Conservation (phyloP, 805 yeast genomes). For the Huiozyma sinensis region DNA sequence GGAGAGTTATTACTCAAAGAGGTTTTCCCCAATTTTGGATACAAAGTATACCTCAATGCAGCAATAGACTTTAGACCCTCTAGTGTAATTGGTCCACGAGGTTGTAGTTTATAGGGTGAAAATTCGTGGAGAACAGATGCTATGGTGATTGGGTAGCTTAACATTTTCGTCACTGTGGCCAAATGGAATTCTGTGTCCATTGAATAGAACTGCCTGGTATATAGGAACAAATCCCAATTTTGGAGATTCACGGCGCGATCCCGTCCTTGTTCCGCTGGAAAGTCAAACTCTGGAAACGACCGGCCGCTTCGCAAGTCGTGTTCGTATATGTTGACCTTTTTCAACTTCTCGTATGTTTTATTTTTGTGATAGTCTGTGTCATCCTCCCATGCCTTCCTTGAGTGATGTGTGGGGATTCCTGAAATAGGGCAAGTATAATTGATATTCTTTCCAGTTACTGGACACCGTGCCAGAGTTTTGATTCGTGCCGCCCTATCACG, state of each 20-base stretch:
- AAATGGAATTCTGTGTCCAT: conserved; percentile 96
- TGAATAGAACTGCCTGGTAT: conserved; percentile 85
- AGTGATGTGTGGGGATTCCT: conserved; percentile 96
- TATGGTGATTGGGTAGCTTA: conserved; percentile 87
- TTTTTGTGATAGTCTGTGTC: conserved; percentile 64
- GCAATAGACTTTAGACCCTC: conserved; percentile 93
- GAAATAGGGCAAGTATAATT: conserved; percentile 84
- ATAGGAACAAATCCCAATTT: conserved; percentile 88
- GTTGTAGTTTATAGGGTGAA: conserved; percentile 73
- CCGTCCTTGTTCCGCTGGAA: conserved; percentile 68
- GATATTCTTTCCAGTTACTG: conserved; percentile 78
- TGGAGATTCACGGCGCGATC: conserved; percentile 70
- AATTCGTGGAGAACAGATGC: conserved; percentile 73
- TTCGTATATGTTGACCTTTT: conserved; percentile 84
- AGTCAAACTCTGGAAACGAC: conserved; percentile 90
- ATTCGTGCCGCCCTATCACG: conserved; percentile 89
- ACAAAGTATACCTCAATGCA: conserved; percentile 82
- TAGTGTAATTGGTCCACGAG: conserved; percentile 77
- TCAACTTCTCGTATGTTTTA: conserved; percentile 61
- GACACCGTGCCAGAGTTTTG: conserved; percentile 80
- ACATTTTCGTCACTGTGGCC: conserved; percentile 90
- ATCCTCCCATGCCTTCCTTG: conserved; percentile 77
- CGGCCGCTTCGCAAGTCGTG: conserved; percentile 93
- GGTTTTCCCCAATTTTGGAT: conserved; percentile 39
- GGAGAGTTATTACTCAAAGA: conserved; percentile 60